Evolutionary conservation across 2,329 filamentous ascomycete species (phyloP).

Genomic region (Fusarium pseudonygamai): DNA sequence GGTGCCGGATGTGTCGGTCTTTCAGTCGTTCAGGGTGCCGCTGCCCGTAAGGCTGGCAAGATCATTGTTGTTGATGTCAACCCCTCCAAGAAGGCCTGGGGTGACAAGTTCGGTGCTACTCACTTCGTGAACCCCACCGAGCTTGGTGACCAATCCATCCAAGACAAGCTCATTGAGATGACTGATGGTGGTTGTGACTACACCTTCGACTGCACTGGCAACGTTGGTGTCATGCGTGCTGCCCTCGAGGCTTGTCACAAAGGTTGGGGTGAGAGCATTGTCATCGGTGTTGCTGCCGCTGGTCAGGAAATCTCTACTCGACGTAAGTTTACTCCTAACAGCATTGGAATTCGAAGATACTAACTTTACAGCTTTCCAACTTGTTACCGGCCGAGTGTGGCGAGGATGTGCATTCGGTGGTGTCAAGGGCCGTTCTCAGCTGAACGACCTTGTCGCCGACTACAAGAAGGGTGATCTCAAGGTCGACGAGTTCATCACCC

Average conservation of each 20-base stretch:
- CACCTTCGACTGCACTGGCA: slow-evolving; percentile 99
- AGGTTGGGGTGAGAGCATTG: slow-evolving; percentile 97
- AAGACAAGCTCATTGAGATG: slow-evolving; percentile 95
- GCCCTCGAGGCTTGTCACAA: slow-evolving; percentile 99
- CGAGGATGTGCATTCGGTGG: slow-evolving; percentile 97
- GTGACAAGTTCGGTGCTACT: slow-evolving; percentile 93
- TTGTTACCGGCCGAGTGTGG: slow-evolving; percentile 97
- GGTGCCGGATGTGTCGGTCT: slow-evolving; percentile 96
- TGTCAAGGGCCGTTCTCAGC: slow-evolving; percentile 95
- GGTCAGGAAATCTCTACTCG: slow-evolving; percentile 95
- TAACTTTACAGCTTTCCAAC: slow-evolving; percentile 82
- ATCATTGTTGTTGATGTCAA: slow-evolving; percentile 84
- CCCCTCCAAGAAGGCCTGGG: slow-evolving; percentile 89
- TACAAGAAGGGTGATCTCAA: slow-evolving; percentile 92
- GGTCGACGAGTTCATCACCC: slow-evolving; percentile 99
- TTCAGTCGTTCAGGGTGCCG: slow-evolving; percentile 92
- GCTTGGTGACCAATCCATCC: slow-evolving; percentile 80
- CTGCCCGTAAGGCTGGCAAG: slow-evolving; percentile 80
- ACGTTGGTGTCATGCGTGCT: slow-evolving; percentile 93
- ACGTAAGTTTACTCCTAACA: slow-evolving; percentile 68
- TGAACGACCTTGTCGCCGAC: slow-evolving; percentile 86
- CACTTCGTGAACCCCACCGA: slow-evolving; percentile 95
- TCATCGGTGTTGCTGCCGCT: slow-evolving; percentile 96
- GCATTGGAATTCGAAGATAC: slow-evolving; percentile 1
- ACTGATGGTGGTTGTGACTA: slow-evolving; percentile 98